Conservation (phyloP, 2,329 filamentous ascomycete species). For the Diplocarpon mali region DNA sequence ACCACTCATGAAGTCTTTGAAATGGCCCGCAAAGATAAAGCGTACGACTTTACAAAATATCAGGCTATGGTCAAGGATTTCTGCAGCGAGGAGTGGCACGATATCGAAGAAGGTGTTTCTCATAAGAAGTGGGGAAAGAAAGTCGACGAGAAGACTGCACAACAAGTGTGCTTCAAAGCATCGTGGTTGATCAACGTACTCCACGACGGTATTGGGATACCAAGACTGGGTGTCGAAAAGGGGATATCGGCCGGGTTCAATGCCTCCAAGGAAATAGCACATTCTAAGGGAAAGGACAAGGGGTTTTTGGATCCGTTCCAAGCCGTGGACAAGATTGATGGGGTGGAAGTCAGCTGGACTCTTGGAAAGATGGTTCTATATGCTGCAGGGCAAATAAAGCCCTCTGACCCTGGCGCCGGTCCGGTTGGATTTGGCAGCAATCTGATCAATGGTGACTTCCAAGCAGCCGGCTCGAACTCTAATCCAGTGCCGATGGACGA, state of each 20-base stretch:
- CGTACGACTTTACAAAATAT: constrained; percentile 85
- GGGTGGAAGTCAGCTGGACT: constrained; percentile 92
- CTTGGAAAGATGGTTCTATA: constrained; percentile 94
- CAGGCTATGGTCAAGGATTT: constrained; percentile 76
- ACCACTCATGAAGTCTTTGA: constrained; percentile 92
- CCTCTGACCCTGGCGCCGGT: constrained; percentile 45
- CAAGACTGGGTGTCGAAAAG: constrained; percentile 68
- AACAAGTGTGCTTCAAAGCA: constrained; percentile 92
- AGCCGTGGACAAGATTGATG: constrained; percentile 84
- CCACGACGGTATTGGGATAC: constrained; percentile 91
- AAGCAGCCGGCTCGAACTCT: constrained; percentile 57
- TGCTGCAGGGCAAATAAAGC: constrained; percentile 75
- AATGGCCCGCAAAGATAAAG: constrained; percentile 60
- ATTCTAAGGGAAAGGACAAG: constrained; percentile 53
- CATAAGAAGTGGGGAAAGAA: constrained; percentile 65
- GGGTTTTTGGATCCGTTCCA: constrained; percentile 80
- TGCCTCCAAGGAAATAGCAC: constrained; percentile 57
- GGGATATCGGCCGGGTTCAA: constrained; percentile 45
- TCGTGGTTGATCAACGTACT: constrained; percentile 96
- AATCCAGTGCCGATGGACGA: constrained; percentile 31
- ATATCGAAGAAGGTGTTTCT: constrained; percentile 57
- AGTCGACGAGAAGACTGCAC: constrained; percentile 59
- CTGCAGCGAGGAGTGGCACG: constrained; percentile 72
- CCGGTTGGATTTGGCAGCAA: constrained; percentile 94
- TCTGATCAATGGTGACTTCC: constrained; percentile 56